Conservation (phyloP, 2,329 filamentous ascomycete genomes). For the Fusarium sororula region DNA sequence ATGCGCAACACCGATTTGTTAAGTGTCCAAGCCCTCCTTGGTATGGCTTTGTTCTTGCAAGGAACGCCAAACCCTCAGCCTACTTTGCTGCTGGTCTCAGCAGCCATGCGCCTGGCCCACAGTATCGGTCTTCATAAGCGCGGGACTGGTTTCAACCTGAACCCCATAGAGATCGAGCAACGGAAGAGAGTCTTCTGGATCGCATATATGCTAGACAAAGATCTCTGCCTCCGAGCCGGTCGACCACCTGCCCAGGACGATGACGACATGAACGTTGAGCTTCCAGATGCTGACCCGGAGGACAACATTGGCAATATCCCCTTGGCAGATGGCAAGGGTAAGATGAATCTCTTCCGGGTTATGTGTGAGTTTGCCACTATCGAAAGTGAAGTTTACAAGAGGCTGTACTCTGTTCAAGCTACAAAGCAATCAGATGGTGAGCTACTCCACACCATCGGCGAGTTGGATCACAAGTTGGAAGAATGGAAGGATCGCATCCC, state of each 20-base stretch:
- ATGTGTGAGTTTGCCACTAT: conserved; percentile 94
- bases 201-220: conserved; percentile 72
- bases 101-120: conserved; percentile 89
- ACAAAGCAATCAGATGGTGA: conserved; percentile 92
- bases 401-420: conserved; percentile 90
- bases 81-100: conserved; percentile 88
- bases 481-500: conserved; percentile 97
- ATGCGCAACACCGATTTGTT: conserved; percentile 96
- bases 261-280: conserved; percentile 90
- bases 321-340: conserved; percentile 85
- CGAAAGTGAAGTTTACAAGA: conserved; percentile 93
- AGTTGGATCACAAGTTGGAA: conserved; percentile 88
- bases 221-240: conserved; percentile 67
- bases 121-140: conserved; percentile 96
- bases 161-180: conserved; percentile 93
- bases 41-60: conserved; percentile 94
- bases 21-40: conserved; percentile 91
- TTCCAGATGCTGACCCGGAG: conserved; percentile 87
- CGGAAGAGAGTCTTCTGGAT: conserved; percentile 74
- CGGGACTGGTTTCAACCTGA: conserved; percentile 91
- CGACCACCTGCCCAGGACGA: conserved; percentile 70
- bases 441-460: conserved; percentile 92
- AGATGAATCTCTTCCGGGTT: conserved; percentile 92
- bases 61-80: conserved; percentile 97
- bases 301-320: conserved; percentile 97